Evolutionary conservation across 805 yeast species (phyloP), one percentile per base, ranked within the genome.

Genomic region (Pichia nakasei): DNA sequence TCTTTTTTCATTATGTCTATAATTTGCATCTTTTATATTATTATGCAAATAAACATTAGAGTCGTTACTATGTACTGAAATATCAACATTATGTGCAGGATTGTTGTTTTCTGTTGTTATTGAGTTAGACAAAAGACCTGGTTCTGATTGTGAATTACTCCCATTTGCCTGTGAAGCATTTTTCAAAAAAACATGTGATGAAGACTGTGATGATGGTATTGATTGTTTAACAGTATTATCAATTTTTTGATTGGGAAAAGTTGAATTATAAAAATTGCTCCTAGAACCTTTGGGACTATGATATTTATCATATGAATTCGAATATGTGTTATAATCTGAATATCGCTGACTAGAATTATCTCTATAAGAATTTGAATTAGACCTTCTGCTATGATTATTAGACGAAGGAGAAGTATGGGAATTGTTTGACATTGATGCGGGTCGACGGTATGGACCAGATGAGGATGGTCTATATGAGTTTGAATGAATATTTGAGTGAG

Each of bases 391-490:
- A 11, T 24, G 27, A 24, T 8, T 24, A 4, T 3, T 3, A 22
- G 5, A 17, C 33, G 39, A 34, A 17, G 34, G 9, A n/a, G 20
- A 31, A 21, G 18, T 7, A 21, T 7, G 15, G 12, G n/a, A 13
- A 12, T 18, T 32, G 17, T 32, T 21, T 21, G 29, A 5, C 33
- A 26, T 35, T 29, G 39, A 20, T 3, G 46, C 19, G 47, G 47
- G 47, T 44, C 47, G 47, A 29, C 32, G 32, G 15, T 29, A 29
- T 13, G 32, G 15, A 15, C 32, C 17, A n/a, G n/a, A n/a, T 15
- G 32, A 29, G 6, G 8, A 12, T 13, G 32, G 32, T 15, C 32
- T 29, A 33, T 33, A 33, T 17, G 35, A 33, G 18, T 33, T 33
- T 33, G 21, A 33, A 33, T 33, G 9, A 17, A 13, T 4, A 18